Evolutionary conservation across 140 eudicot species (phyloP).

Genomic region (Bidens hawaiensis): DNA sequence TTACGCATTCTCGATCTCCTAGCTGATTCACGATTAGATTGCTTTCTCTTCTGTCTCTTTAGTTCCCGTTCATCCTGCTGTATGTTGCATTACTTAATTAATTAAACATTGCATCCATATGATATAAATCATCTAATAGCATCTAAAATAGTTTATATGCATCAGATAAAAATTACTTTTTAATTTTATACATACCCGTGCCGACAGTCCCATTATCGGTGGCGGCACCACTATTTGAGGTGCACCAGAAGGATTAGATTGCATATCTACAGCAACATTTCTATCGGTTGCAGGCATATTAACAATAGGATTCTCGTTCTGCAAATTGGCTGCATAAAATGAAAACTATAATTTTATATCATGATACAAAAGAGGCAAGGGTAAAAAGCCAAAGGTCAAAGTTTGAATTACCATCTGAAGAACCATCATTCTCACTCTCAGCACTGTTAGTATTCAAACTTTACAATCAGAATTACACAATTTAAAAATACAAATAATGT

Average conservation of each 20-base stretch:
- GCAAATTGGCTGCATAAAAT: constrained; percentile 13
- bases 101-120: not conserved
- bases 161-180: not conserved
- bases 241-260: not conserved
- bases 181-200: not conserved
- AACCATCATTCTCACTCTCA: constrained; percentile 17
- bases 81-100: not conserved
- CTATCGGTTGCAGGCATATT: constrained; percentile 12
- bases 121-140: not conserved
- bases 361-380: not conserved
- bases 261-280: constrained; percentile 3
- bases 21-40: constrained; percentile 20
- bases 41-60: constrained; percentile 20
- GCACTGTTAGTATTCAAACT: constrained; percentile 10
- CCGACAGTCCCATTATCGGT: constrained; percentile 9
- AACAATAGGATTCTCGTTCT: constrained; percentile 1
- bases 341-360: not conserved
- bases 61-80: constrained; percentile 17
- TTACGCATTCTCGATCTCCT: constrained; percentile 20
- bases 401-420: constrained; percentile 16
- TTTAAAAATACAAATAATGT: not conserved
- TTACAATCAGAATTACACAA: not conserved
- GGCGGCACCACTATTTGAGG: constrained; percentile 12
- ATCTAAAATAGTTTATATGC: not conserved
- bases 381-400: not conserved